Percentiles rank a stretch among this genome's conserved stretches.
These are phyloP conservation scores for Phytophthora crassamura DNA, from an alignment of 352 stramenopile genomes.

Conservation along the genomic window DNA sequence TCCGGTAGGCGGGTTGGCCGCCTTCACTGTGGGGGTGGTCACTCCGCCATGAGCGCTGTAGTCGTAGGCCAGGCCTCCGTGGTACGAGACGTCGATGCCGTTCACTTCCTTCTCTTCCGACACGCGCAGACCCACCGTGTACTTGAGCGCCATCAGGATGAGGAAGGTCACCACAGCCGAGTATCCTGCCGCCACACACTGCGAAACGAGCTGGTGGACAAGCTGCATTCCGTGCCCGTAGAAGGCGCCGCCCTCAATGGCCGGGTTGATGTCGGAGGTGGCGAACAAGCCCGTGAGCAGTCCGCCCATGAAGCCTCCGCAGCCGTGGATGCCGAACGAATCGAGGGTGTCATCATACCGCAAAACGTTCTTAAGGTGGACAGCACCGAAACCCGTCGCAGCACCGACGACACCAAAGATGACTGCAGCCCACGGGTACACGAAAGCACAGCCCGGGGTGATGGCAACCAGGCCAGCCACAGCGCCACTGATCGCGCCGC, in stretches of 20 bases:
- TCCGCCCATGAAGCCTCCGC: constrained; percentile 70
- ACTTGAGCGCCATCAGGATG: constrained; percentile 74
- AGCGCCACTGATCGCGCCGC: constrained; percentile 64
- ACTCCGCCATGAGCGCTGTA: constrained; percentile 32
- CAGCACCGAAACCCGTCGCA: constrained; percentile 52
- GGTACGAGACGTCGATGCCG: constrained; percentile 75
- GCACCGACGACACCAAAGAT: constrained; percentile 76
- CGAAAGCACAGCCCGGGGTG: constrained; percentile 73
- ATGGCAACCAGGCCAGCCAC: constrained; percentile 75
- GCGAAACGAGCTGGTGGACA: constrained; percentile 57
- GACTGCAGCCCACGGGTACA: constrained; percentile 69
- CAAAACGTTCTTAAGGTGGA: constrained; percentile 67
- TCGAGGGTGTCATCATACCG: constrained; percentile 84
- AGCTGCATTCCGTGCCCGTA: constrained; percentile 57
- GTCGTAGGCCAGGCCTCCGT: constrained; percentile 66
- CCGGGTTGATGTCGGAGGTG: constrained; percentile 52
- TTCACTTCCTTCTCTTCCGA: constrained; percentile 79
- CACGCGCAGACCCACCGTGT: constrained; percentile 70
- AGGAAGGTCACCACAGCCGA: constrained; percentile 71
- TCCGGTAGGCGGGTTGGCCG: constrained; percentile 12
- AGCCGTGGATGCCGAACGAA: constrained; percentile 77
- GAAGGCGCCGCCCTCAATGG: constrained; percentile 56
- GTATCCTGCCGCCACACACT: constrained; percentile 65
- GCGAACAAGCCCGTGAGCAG: constrained; percentile 77
- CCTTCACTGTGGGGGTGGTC: no score